Percentiles rank a stretch among this genome's conserved stretches.
Evolutionary conservation across 495 filamentous ascomycete genomes (phyloP).

Genomic region (Podospora australis): DNA sequence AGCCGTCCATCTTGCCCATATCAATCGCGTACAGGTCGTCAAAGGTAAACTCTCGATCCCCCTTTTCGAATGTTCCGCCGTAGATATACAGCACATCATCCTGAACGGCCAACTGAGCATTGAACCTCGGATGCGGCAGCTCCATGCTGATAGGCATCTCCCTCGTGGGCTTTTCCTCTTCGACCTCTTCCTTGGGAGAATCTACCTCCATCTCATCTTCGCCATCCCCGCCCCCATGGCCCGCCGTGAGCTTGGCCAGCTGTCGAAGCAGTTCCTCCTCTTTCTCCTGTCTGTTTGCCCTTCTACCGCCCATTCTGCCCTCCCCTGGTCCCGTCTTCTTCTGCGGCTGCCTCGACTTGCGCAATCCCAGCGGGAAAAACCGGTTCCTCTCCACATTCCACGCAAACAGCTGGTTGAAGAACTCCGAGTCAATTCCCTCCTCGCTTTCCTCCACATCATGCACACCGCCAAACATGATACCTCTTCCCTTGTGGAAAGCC

Average conservation of each 20-base stretch:
- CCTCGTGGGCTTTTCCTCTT: conserved; percentile 42
- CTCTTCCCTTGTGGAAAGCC: conserved; percentile 85
- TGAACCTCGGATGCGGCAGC: conserved; percentile 83
- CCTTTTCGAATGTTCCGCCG: conserved; percentile 91
- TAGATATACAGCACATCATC: conserved; percentile 89
- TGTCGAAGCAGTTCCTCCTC: conserved; percentile 87
- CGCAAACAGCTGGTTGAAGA: conserved; percentile 81
- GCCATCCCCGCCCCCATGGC: conserved; percentile 2
- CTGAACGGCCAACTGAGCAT: conserved; percentile 82
- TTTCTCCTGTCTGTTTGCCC: conserved; percentile 69
- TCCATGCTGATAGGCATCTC: conserved; percentile 60
- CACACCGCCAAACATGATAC: conserved; percentile 90
- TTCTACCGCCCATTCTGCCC: conserved; percentile 49
- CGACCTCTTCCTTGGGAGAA: conserved; percentile 26
- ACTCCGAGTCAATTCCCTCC: conserved; percentile 92
- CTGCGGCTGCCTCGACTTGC: conserved; percentile 55
- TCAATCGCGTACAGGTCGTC: conserved; percentile 91
- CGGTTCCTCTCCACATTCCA: conserved; percentile 94
- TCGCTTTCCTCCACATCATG: conserved; percentile 91
- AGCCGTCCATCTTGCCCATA: conserved; percentile 84
- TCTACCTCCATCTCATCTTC: conserved; percentile 44
- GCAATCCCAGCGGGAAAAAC: conserved; percentile 76
- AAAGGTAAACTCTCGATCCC: conserved; percentile 87
- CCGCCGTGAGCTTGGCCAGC: conserved; percentile 61
- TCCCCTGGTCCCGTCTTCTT: conserved; percentile 54